phyloP scores from a whole-genome alignment of 139 green algal genomes.

The Chlorokybus atmophyticus region DNA sequence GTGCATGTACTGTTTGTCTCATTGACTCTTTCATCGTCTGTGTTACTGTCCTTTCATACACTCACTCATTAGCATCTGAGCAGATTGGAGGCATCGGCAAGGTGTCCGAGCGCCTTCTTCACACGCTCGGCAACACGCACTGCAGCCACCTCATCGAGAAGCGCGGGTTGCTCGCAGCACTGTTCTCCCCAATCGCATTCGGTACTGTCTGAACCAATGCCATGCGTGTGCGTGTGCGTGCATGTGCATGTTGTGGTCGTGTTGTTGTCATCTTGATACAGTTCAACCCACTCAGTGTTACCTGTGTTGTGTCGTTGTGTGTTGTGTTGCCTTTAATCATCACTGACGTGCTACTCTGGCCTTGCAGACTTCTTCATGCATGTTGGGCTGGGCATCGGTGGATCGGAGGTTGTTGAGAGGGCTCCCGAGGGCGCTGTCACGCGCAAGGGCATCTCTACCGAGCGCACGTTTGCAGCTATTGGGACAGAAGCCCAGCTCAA shows the following conservation, averaged over 20 bases:
- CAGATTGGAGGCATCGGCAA: conserved; percentile 34
- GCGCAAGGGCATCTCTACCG: conserved; percentile 29
- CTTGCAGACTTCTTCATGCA: conserved; percentile 29
- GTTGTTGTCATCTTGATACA: no score
- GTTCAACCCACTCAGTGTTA: no score
- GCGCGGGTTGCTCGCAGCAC: conserved; percentile 9
- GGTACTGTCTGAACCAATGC: conserved; percentile 1
- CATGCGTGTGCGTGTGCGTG: not conserved
- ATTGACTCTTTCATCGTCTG: no score
- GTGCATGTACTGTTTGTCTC: not conserved
- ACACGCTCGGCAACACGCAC: conserved; percentile 18
- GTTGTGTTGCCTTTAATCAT: not conserved
- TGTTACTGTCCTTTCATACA: no score
- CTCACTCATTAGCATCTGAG: not conserved
- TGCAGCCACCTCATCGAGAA: conserved; percentile 31
- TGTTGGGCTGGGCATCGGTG: conserved; percentile 29
- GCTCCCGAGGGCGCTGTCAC: not conserved
- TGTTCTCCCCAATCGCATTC: conserved; percentile 25
- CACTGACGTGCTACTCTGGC: not conserved
- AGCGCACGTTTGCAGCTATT: conserved; percentile 34
- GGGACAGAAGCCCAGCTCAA: conserved; percentile 1
- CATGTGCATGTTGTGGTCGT: not conserved
- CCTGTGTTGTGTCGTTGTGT: no score
- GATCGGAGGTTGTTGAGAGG: conserved; percentile 1
- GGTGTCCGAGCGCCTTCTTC: conserved; percentile 29